These are phyloP conservation scores for Colletotrichum somersetense DNA, from an alignment of 2,329 filamentous ascomycete species.

Conservation along the genomic window DNA sequence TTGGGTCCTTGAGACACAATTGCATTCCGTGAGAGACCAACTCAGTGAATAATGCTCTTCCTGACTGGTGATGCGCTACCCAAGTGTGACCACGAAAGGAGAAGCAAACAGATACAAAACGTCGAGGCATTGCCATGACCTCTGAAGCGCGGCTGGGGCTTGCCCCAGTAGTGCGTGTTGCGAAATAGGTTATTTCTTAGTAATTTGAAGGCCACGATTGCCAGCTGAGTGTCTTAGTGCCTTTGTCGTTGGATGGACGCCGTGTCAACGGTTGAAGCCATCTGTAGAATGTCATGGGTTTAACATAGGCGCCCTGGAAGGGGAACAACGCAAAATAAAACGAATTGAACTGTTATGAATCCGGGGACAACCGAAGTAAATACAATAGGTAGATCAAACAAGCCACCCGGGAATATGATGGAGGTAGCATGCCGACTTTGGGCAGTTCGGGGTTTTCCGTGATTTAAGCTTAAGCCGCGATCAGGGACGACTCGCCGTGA, in stretches of 20 bases:
- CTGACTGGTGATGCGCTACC: not conserved
- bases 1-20: not conserved
- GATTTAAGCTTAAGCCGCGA: constrained; percentile 28
- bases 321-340: no score
- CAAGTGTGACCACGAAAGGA: not conserved
- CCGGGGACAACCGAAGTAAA: not conserved
- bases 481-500: constrained; percentile 28
- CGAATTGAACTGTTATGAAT: not conserved
- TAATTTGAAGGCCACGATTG: not conserved
- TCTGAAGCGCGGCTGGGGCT: not conserved
- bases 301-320: no score
- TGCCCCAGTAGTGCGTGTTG: not conserved
- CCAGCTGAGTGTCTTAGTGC: constrained; percentile 17
- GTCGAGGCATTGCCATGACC: not conserved
- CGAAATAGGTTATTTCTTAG: not conserved
- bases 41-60: not conserved
- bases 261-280: not conserved
- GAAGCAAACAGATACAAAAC: not conserved
- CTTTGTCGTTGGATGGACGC: not conserved
- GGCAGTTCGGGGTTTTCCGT: constrained; percentile 3
- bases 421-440: not conserved
- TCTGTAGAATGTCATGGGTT: not conserved
- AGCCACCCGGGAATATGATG: constrained; percentile 17
- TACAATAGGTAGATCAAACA: not conserved
- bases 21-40: not conserved